Conservation (phyloP, 192 early-diverging fungal genomes). For the Podochytrium sp. region DNA sequence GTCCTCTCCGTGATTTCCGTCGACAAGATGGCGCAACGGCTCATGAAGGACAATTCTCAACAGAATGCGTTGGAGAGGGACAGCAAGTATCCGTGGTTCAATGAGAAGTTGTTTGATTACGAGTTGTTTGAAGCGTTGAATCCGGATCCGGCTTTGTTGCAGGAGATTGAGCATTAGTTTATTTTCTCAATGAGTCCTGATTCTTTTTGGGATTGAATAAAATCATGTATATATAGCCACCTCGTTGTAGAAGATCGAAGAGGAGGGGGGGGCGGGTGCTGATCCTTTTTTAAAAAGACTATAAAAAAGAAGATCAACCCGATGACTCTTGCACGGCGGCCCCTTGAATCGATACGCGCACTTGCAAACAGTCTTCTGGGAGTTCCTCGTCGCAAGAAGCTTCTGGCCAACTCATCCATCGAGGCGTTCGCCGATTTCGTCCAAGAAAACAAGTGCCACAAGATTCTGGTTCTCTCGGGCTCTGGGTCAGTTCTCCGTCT, state of each 20-base stretch:
- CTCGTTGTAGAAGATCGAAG: no score
- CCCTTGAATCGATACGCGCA: no score
- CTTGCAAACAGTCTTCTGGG: no score
- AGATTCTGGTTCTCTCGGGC: constrained; percentile 64
- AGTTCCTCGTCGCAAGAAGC: no score
- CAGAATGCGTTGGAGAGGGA: neutral
- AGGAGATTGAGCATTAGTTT: constrained; percentile 48
- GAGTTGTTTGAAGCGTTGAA: constrained; percentile 55
- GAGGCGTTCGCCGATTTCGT: constrained; percentile 46
- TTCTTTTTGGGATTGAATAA: no score
- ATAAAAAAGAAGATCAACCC: no score
- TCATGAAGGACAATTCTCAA: constrained; percentile 39
- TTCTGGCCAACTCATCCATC: constrained; percentile 43
- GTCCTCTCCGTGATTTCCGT: constrained; percentile 83
- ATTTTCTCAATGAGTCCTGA: no score
- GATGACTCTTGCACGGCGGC: no score
- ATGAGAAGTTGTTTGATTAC: constrained; percentile 45
- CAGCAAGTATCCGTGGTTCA: constrained; percentile 40
- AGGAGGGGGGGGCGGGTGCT: no score
- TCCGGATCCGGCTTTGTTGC: constrained; percentile 50
- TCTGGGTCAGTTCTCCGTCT: neutral
- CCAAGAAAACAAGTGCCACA: constrained; percentile 39
- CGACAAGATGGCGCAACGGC: constrained; percentile 54
- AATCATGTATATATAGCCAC: no score
- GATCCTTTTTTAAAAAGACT: no score